A percentile compares a stretch with the other conserved stretches of the same genome.
Conservation (phyloP, 371 early-diverging fungal species). For the Apophysomyces sp. region DNA sequence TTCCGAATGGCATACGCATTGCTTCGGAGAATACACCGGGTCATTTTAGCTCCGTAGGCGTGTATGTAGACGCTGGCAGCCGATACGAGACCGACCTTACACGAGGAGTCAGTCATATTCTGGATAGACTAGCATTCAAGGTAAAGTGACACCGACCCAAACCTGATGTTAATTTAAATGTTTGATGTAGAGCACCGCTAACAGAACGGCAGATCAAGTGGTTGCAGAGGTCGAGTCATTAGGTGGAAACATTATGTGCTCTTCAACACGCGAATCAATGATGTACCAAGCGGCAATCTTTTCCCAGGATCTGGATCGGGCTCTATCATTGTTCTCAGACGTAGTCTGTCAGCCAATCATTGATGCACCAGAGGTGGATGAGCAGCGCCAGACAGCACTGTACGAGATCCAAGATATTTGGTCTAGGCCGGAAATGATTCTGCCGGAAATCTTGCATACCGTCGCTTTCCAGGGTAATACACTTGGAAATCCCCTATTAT, state of each 20-base stretch:
- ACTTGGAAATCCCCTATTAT: slow-evolving; percentile 83
- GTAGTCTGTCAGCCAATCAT: slow-evolving; percentile 76
- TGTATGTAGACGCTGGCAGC: slow-evolving; percentile 90
- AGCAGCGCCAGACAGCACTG: slow-evolving; percentile 73
- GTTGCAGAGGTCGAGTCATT: slow-evolving; percentile 78
- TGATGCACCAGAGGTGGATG: slow-evolving; percentile 74
- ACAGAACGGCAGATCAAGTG: slow-evolving; percentile 67
- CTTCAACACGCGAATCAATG: slow-evolving; percentile 90
- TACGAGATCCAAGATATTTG: slow-evolving; percentile 88
- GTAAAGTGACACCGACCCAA: slow-evolving; percentile 28
- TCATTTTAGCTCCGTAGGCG: slow-evolving; percentile 88
- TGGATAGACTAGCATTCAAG: slow-evolving; percentile 94
- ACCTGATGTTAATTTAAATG: neutral
- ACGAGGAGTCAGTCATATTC: slow-evolving; percentile 78
- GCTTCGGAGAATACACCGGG: slow-evolving; percentile 81
- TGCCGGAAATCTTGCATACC: slow-evolving; percentile 87
- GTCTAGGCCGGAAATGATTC: slow-evolving; percentile 80
- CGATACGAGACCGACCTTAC: slow-evolving; percentile 77
- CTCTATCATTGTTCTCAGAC: slow-evolving; percentile 78
- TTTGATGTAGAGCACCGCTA: slow-evolving; percentile 52
- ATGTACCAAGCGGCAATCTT: slow-evolving; percentile 94
- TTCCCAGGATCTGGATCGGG: slow-evolving; percentile 73
- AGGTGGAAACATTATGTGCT: slow-evolving; percentile 90
- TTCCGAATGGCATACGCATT: slow-evolving; percentile 87
- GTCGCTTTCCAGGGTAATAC: slow-evolving; percentile 83